Percentiles rank a stretch among this genome's conserved stretches.
These are phyloP conservation scores for Syzygium aqueum DNA, from an alignment of 345 rosid genomes.

Conservation along the genomic window DNA sequence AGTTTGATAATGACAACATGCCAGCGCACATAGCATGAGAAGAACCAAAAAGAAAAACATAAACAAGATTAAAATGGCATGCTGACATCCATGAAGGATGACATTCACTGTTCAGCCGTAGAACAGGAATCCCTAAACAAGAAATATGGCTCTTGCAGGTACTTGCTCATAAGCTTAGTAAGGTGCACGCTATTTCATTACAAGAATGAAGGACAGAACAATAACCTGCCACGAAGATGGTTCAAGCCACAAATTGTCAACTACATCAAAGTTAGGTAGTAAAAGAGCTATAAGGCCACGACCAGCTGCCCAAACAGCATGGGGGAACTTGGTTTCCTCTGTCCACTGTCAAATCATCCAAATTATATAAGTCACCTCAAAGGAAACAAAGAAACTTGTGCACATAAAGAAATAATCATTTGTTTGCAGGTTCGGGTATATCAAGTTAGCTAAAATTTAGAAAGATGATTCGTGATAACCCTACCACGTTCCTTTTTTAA, in stretches of 20 bases:
- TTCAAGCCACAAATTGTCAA: conserved; percentile 89
- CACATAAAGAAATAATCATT: not conserved
- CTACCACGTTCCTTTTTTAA: not conserved
- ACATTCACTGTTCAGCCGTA: not conserved
- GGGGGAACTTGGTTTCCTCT: conserved; percentile 81
- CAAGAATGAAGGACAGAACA: not conserved
- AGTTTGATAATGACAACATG: not conserved
- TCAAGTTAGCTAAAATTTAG: not conserved
- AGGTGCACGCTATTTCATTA: not conserved
- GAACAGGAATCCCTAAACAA: not conserved
- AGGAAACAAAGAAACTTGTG: not conserved
- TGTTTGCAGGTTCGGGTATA: not conserved
- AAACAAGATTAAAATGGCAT: not conserved
- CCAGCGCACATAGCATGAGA: not conserved
- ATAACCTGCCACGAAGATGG: conserved; percentile 86
- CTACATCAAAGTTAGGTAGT: conserved; percentile 76
- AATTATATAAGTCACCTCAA: not conserved
- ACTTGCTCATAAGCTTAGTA: not conserved
- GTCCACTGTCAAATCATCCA: conserved; percentile 49
- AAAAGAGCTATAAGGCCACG: conserved; percentile 77
- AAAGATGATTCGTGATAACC: not conserved
- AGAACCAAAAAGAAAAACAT: not conserved
- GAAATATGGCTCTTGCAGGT: not conserved
- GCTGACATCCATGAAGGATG: not conserved
- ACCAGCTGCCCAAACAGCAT: conserved; percentile 97